Conservation (phyloP, 176 grass and related monocot genomes). For the Hordeum marinum region DNA sequence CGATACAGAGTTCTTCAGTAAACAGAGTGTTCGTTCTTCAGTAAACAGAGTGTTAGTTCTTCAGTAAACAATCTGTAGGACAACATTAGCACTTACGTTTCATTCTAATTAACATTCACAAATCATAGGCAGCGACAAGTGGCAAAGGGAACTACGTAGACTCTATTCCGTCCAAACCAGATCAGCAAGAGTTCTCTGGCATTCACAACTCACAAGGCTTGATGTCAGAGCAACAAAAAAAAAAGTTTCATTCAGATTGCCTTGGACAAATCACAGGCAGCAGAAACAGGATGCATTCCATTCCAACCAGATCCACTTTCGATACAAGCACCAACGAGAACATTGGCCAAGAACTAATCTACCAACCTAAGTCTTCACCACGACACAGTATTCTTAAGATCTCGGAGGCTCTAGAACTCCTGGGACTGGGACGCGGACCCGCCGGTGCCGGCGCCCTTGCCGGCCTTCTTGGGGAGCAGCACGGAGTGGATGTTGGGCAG, state of each 20-base stretch:
- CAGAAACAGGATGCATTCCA: neutral
- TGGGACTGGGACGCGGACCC: constrained; percentile 47
- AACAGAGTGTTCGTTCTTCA: no score
- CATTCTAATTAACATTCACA: no score
- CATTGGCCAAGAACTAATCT: neutral
- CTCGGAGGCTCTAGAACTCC: constrained; percentile 8
- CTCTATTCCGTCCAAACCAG: no score
- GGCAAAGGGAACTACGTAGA: neutral
- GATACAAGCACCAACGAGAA: neutral
- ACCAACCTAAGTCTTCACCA: neutral
- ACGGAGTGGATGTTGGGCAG: constrained; percentile 43
- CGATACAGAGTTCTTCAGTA: no score
- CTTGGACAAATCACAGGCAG: neutral
- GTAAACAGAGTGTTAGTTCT: no score
- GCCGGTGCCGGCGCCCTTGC: constrained; percentile 31
- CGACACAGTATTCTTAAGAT: neutral
- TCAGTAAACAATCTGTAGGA: no score
- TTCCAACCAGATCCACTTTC: neutral
- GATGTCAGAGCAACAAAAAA: no score
- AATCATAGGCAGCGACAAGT: neutral
- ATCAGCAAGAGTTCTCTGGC: accelerated
- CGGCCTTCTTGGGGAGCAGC: constrained; percentile 39
- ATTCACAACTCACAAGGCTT: no score
- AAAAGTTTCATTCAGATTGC: neutral
- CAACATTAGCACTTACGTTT: no score